Evolutionary conservation across 2,329 filamentous ascomycete species (phyloP).

Genomic region (Monosporascus sp.): DNA sequence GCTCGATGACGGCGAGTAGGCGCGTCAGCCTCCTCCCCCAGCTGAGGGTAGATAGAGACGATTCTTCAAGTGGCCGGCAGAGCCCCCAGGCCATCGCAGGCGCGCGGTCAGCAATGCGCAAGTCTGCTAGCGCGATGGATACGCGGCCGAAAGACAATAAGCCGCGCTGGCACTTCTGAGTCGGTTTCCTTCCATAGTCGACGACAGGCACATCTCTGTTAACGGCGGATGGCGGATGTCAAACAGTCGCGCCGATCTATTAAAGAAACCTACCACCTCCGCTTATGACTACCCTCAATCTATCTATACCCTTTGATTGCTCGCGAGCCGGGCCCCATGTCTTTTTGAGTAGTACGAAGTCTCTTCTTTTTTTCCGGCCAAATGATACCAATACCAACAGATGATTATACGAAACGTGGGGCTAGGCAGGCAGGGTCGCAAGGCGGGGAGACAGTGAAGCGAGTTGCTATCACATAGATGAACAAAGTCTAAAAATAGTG

Average conservation of each 20-base stretch:
- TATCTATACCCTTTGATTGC: background rate
- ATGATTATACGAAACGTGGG: background rate
- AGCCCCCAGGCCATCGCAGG: conserved; percentile 44
- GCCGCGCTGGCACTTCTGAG: conserved; percentile 45
- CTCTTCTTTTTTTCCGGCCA: background rate
- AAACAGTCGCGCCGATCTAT: background rate
- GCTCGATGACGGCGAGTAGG: conserved; percentile 47
- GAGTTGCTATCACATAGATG: background rate
- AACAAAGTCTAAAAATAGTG: background rate
- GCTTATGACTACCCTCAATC: background rate
- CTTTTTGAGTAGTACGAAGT: background rate
- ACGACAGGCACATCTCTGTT: no score
- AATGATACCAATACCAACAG: background rate
- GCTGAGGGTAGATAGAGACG: conserved; percentile 30
- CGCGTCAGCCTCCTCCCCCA: conserved; percentile 52
- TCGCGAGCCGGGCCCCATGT: background rate
- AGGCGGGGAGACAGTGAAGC: background rate
- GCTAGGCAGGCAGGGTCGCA: background rate
- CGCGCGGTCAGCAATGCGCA: conserved; percentile 40
- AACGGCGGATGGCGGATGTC: background rate
- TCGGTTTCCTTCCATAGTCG: background rate
- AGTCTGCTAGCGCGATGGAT: conserved; percentile 27
- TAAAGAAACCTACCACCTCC: background rate
- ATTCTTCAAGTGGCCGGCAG: conserved; percentile 36
- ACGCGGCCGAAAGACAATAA: conserved; percentile 35